Conservation (phyloP, 768 basidiomycete genomes). For the Amylocystis lapponica region DNA sequence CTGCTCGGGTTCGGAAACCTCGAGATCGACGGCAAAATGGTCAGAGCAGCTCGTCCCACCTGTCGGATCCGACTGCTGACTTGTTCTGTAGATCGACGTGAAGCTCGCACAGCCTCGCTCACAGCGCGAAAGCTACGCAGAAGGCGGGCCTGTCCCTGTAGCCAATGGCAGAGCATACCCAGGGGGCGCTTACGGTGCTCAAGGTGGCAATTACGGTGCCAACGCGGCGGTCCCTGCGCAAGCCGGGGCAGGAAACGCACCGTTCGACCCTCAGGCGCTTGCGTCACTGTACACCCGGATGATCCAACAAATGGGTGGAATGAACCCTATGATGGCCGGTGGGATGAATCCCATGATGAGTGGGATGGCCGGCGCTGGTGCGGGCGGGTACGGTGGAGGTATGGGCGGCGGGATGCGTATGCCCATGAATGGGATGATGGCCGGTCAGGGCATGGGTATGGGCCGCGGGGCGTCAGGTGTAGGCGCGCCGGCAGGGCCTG, state of each 20-base stretch:
- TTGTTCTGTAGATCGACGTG: constrained; percentile 75
- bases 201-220: constrained; percentile 35
- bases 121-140: constrained; percentile 61
- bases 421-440: constrained; percentile 38
- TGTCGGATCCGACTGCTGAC: constrained; percentile 1
- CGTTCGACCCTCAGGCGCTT: constrained; percentile 91
- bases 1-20: constrained; percentile 86
- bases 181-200: constrained; percentile 28
- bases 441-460: constrained; percentile 38
- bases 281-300: constrained; percentile 93
- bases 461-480: constrained; percentile 32
- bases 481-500: constrained; percentile 24
- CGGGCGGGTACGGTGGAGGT: constrained; percentile 23
- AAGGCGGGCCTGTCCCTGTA: constrained; percentile 32
- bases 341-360: constrained; percentile 43
- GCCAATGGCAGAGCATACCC: constrained; percentile 11
- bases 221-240: constrained; percentile 15
- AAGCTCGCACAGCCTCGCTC: constrained; percentile 92
- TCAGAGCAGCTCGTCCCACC: constrained; percentile 34
- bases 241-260: constrained; percentile 39
- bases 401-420: constrained; percentile 30
- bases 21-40: constrained; percentile 92
- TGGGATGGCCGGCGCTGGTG: constrained; percentile 30
- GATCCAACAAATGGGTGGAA: constrained; percentile 73
- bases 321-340: constrained; percentile 41